Base-by-base conservation (phyloP, 345 rosid genomes). In the Brassica juncea region DNA sequence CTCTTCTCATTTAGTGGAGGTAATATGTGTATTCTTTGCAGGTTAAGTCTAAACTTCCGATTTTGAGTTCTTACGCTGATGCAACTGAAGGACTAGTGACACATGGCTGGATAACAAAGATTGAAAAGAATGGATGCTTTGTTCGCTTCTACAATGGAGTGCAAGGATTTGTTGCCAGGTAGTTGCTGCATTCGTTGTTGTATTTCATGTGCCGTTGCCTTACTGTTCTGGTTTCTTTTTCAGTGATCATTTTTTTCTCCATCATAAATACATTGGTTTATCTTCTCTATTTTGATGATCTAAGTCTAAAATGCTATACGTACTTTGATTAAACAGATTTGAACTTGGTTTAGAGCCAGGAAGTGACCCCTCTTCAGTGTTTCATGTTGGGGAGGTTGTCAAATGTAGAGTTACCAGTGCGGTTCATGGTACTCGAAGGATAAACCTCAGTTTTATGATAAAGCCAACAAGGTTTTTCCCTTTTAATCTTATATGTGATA, bases 91-190 rank as follows among this genome's bases (percentile, higher is more conserved):
- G 98, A 49, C 79, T 93, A 27, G 81, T 90, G 80, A 88, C 93
- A 4, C 99, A 93, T 86, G 99, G 99, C 70, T 95, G 99, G 99
- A 91, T 95, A 81, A 87, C 94, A 60, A 95, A 91, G 87, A 93
- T 90, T 79, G 99, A 93, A 84, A 88, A 91, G 64, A 90, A 90
- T 82, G 99, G 99, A 62, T 95, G 98, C 89, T 92, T 93, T 66
- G 91, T 93, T 76, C 93, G 92, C 71, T 95, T 95, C 74, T 95
- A 93, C 83, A 95, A 89, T 86, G 98, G 98, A 76, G 98, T 95
- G 84, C 99, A 93, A 77, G 99, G 98, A 79, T 91, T 95, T 86
- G 91, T 88, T 81, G 87, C 96, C 74, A 86, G 99, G 99, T 79
- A 57, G 77, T 86, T 86, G 49, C 49, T 72, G n/a, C 15, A 76